Evolutionary conservation across 2,329 filamentous ascomycete genomes (phyloP).

Genomic region (Chrysoporthe deuterocubensis): DNA sequence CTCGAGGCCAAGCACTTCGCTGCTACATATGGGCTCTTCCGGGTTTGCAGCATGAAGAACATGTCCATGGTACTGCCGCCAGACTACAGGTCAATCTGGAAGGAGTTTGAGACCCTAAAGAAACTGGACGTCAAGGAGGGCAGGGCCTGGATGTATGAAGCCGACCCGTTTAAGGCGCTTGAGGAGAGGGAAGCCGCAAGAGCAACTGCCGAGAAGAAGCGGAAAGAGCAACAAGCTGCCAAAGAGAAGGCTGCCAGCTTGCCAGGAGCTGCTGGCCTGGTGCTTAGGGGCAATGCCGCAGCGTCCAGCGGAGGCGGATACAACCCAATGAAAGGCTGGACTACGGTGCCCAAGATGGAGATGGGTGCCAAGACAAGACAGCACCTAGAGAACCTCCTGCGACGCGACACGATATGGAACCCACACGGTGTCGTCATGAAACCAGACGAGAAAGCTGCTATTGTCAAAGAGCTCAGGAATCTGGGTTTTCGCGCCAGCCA

Average conservation of each 20-base stretch:
- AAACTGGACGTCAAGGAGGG: slow-evolving; percentile 77
- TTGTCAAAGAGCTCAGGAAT: slow-evolving; percentile 74
- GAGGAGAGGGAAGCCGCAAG: slow-evolving; percentile 81
- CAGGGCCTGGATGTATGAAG: slow-evolving; percentile 91
- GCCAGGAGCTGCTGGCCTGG: slow-evolving; percentile 61
- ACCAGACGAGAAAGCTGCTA: slow-evolving; percentile 55
- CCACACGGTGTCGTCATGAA: slow-evolving; percentile 72
- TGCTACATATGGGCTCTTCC: slow-evolving; percentile 87
- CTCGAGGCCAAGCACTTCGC: slow-evolving; percentile 93
- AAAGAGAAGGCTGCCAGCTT: slow-evolving; percentile 70
- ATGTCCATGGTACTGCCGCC: slow-evolving; percentile 93
- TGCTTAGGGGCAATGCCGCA: slow-evolving; percentile 52
- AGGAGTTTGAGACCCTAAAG: slow-evolving; percentile 84
- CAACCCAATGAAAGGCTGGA: slow-evolving; percentile 75
- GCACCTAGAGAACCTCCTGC: slow-evolving; percentile 79
- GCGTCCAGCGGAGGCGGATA: slow-evolving; percentile 39
- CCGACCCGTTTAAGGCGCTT: slow-evolving; percentile 85
- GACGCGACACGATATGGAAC: slow-evolving; percentile 85
- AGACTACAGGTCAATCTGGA: slow-evolving; percentile 88
- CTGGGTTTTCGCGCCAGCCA: slow-evolving; percentile 90
- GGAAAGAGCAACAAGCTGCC: slow-evolving; percentile 69
- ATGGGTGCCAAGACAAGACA: slow-evolving; percentile 82
- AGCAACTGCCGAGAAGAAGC: slow-evolving; percentile 76
- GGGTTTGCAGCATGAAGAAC: slow-evolving; percentile 94
- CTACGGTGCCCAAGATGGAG: slow-evolving; percentile 84